Percentiles rank a stretch among this genome's conserved stretches.
Evolutionary conservation across 2,329 filamentous ascomycete genomes (phyloP).

Genomic region (Diplodia intermedia): DNA sequence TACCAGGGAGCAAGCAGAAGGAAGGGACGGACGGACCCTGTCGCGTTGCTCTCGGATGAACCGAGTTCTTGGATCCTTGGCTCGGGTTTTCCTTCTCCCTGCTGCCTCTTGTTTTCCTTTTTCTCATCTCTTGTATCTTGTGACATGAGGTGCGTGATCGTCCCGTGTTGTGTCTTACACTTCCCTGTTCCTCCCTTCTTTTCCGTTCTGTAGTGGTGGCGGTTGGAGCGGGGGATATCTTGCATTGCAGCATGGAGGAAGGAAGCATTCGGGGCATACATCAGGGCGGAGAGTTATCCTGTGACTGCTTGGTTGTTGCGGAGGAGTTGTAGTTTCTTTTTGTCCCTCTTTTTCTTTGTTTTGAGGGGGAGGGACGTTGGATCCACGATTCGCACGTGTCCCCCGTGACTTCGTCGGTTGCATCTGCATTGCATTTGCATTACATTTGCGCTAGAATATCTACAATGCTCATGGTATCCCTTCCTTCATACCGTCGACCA

Average conservation of each 20-base stretch:
- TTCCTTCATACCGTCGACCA: not conserved
- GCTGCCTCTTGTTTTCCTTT: not conserved
- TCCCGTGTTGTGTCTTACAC: slow-evolving; percentile 1
- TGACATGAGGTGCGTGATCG: not conserved
- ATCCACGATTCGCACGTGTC: not conserved
- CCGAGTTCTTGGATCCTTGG: not conserved
- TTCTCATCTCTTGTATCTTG: not conserved
- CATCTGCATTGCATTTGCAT: not conserved
- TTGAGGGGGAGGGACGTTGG: not conserved
- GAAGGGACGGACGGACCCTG: not conserved
- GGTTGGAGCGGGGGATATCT: not conserved
- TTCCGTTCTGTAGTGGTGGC: not conserved
- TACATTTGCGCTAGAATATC: not conserved
- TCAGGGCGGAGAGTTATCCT: not conserved
- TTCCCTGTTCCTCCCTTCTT: not conserved
- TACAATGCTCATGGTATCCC: not conserved
- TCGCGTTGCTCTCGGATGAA: slow-evolving; percentile 2
- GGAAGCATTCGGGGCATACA: not conserved
- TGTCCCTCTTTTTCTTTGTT: not conserved
- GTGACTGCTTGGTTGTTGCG: not conserved
- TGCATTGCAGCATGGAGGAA: not conserved
- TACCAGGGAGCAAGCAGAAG: not conserved
- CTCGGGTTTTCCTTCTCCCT: not conserved
- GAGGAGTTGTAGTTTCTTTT: not conserved
- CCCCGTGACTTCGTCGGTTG: not conserved